Evolutionary conservation across 1,284 basidiomycete genomes (phyloP), one percentile per base, ranked within the genome.

Genomic region (Microbotryum saponariae): DNA sequence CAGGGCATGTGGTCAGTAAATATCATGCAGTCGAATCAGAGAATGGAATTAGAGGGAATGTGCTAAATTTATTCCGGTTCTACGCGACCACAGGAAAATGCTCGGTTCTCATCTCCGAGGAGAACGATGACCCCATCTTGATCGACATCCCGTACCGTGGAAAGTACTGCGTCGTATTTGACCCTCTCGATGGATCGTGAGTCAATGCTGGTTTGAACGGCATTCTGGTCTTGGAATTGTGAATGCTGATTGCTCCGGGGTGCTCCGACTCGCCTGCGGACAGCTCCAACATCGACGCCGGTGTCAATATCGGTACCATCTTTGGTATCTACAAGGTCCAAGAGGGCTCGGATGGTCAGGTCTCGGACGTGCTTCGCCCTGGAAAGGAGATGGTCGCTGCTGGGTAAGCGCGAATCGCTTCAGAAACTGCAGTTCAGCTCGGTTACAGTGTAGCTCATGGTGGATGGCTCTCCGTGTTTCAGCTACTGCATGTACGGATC

Each of bases 281-380:
- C 37, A 90, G 87, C 72, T 92, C 89, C 79, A 99, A 99, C 80
- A 99, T 99, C 78, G 96, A 99, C 76, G 96, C 96, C 68, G 96
- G 94, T 85, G 96, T 99, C 68, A 99, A 99, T 79, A 96, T 98
- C 74, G 96, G 96, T 51, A 98, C 96, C 63, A 98, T 98, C 80
- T 99, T 99, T 76, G 96, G 96, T 63, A 88, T 99, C 72, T 99
- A 98, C 81, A 84, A 85, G 73, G 80, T 96, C 60, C 76, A 77
- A 72, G 81, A 83, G 31, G 91, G 82, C 60, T 91, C 89, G 46
- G 79, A 80, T 66, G 92, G 91, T 29, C 81, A 83, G 23, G 74
- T 97, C 64, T 79, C 82, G 65, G 93, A 98, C 75, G 96, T 97
- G 25, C 82, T 99, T 62, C 83, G 90, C 70, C 92, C 96, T 20